Evolutionary conservation across 305 asterid species (phyloP).

Genomic region (Fraxinus sp.): DNA sequence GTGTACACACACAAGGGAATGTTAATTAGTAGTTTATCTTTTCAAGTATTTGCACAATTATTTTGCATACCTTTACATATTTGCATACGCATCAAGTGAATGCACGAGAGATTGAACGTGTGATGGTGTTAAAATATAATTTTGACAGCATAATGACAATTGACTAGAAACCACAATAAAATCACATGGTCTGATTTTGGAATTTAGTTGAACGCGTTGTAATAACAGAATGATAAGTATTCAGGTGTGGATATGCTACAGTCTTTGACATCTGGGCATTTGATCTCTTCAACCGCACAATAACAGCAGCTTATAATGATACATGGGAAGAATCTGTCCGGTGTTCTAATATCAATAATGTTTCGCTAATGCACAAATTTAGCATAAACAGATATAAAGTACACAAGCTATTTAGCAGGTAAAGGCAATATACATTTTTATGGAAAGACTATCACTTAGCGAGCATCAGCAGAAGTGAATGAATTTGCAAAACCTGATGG

Average conservation of each 20-base stretch:
- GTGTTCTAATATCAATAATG: neutral
- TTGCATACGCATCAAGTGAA: neutral
- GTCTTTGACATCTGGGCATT: neutral
- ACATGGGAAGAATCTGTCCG: neutral
- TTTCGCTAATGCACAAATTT: neutral
- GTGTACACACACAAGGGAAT: neutral
- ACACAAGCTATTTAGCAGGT: neutral
- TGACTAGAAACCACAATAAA: neutral
- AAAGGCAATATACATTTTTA: neutral
- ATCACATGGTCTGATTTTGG: neutral
- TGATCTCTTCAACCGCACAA: neutral
- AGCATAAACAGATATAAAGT: neutral
- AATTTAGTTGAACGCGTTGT: neutral
- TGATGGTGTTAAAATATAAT: neutral
- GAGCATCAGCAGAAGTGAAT: constrained; percentile 65
- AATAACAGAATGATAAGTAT: no score
- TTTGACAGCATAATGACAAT: neutral
- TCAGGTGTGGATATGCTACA: neutral
- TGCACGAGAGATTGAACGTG: neutral
- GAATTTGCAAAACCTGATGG: constrained; percentile 71
- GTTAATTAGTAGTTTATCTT: neutral
- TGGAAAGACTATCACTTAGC: constrained; percentile 32
- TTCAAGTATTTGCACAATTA: neutral
- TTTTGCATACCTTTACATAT: neutral
- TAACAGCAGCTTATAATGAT: neutral